Evolutionary conservation across 768 basidiomycete species (phyloP), one percentile per base, ranked within the genome.

Genomic region (Naganishia vishniacii): DNA sequence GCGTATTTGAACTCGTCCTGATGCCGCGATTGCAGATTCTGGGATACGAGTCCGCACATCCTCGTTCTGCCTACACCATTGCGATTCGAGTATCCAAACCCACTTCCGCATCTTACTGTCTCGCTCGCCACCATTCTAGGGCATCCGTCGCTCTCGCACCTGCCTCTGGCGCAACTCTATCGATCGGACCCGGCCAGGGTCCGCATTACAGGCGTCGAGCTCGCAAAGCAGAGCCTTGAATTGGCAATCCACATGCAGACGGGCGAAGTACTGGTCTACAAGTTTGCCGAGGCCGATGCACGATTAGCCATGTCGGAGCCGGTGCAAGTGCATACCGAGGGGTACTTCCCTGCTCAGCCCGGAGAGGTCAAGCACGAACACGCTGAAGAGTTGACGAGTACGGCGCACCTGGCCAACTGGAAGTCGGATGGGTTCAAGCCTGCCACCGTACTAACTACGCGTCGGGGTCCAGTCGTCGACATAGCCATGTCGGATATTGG

Each of bases 401-500:
- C 88, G 26, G 79, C 80, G 1, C 83, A 86, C 71, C 69, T 85
- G 31, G 72, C 78, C 11, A 74, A 72, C 11, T 71, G 67, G 63
- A 65, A 69, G 29, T 77, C 73, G 9, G 79, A 80, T 45, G 81
- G 82, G 34, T 85, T 85, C 66, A 80, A 79, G 31, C 88, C 89
- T 0, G 82, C 81, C 63, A 82, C 88, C 49, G 80, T 87, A 65
- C 74, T 91, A 32, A 77, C 79, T 29, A 73, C 83, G 37, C 75
- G 77, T 25, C 79, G 78, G 32, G 83, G 83, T 0, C 77, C 79
- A 0, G 79, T 84, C 3, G 80, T 81, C 4, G 80, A 83, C 20
- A 83, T 81, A 71, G 84, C 86, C 6, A 74, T 88, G 13, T 86
- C 86, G 12, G 86, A 90, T 72, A 83, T 88, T 49, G 91, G 91